These are phyloP conservation scores for Hordeum pubiflorum DNA, from an alignment of 202 grass and related monocot genomes.

Conservation along the genomic window DNA sequence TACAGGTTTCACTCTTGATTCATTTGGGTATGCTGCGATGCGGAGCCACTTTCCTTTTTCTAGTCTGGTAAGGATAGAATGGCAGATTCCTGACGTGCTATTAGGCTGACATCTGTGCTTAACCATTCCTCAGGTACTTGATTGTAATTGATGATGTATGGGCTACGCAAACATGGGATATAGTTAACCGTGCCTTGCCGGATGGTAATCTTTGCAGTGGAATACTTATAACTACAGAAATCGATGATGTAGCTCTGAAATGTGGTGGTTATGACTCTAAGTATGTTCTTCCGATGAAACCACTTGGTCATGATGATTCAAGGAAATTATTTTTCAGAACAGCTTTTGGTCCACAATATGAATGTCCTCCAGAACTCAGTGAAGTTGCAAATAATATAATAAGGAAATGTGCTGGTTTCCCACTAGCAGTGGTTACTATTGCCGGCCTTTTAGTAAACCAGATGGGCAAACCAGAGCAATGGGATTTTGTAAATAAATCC, in stretches of 20 bases:
- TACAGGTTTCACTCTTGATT: neutral
- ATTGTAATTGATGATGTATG: slow-evolving; percentile 28
- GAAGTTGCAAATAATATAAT: neutral
- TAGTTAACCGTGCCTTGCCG: neutral
- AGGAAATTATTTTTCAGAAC: neutral
- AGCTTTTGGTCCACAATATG: neutral
- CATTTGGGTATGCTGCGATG: neutral
- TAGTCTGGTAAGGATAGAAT: neutral
- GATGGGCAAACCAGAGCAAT: neutral
- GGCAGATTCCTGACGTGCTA: neutral
- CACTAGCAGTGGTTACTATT: neutral
- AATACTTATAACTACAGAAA: slow-evolving; percentile 15
- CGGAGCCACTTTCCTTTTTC: neutral
- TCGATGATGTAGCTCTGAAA: slow-evolving; percentile 12
- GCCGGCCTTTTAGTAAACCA: neutral
- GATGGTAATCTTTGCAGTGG: neutral
- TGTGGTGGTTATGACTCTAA: neutral
- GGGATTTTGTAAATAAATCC: slow-evolving; percentile 1
- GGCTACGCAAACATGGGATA: slow-evolving; percentile 8
- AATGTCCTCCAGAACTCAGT: neutral
- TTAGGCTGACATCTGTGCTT: neutral
- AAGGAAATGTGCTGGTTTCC: slow-evolving; percentile 29
- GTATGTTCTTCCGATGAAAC: neutral
- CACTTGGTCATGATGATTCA: neutral
- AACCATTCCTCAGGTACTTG: slow-evolving; percentile 10